Evolutionary conservation across 2,329 filamentous ascomycete genomes (phyloP).

Genomic region (Catunica adiposa): DNA sequence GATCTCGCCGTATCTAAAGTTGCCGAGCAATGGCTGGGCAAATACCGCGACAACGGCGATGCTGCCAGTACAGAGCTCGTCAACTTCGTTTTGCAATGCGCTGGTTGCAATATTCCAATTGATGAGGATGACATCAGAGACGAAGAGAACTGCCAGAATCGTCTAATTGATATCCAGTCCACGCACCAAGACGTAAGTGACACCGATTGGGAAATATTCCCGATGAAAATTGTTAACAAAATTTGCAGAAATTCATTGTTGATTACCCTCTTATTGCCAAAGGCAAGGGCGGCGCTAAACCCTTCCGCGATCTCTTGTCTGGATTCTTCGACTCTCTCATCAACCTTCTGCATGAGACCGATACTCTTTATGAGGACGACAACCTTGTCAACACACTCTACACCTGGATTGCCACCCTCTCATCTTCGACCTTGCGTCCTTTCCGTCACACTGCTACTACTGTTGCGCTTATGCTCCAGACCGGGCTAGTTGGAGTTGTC

Average conservation of each 20-base stretch:
- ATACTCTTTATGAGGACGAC: slow-evolving; percentile 59
- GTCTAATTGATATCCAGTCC: slow-evolving; percentile 69
- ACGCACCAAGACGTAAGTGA: slow-evolving; percentile 59
- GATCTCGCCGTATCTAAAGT: slow-evolving; percentile 39
- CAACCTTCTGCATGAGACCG: slow-evolving; percentile 63
- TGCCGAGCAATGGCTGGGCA: slow-evolving; percentile 42
- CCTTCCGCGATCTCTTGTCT: slow-evolving; percentile 62
- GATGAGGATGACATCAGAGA: slow-evolving; percentile 74
- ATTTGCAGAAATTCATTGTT: slow-evolving; percentile 44
- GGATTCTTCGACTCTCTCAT: slow-evolving; percentile 68
- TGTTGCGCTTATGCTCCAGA: slow-evolving; percentile 63
- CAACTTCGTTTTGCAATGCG: slow-evolving; percentile 51
- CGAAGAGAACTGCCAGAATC: slow-evolving; percentile 67
- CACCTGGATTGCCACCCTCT: slow-evolving; percentile 81
- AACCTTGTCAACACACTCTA: slow-evolving; percentile 76
- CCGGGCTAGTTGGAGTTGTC: slow-evolving; percentile 57
- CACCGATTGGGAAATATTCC: background rate
- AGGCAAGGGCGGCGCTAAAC: slow-evolving; percentile 49
- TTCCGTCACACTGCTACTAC: slow-evolving; percentile 91
- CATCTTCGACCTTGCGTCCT: slow-evolving; percentile 68
- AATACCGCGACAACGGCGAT: slow-evolving; percentile 37
- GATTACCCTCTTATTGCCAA: slow-evolving; percentile 87
- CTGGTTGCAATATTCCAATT: slow-evolving; percentile 67
- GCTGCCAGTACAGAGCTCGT: slow-evolving; percentile 44
- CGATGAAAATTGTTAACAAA: too few relatives aligned